Conservation (phyloP, 495 filamentous ascomycete genomes). For the Hyaloscypha finlandica region DNA sequence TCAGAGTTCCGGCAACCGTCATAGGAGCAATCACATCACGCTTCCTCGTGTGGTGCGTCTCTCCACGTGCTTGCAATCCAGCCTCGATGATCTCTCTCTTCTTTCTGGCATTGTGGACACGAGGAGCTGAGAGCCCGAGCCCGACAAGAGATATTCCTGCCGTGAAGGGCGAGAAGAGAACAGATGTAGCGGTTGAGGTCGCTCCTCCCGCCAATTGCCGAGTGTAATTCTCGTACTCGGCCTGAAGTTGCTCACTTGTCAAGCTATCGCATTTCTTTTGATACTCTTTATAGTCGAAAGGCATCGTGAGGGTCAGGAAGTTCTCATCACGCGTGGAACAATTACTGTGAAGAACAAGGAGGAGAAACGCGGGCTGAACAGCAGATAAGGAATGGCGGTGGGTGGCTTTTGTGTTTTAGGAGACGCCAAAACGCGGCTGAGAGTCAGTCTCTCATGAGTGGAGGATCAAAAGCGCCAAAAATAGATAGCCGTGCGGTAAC, state of each 20-base stretch:
- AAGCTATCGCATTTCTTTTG: slow-evolving; percentile 34
- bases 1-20: slow-evolving; percentile 33
- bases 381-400: not conserved
- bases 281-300: slow-evolving; percentile 36
- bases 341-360: not conserved
- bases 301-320: slow-evolving; percentile 23
- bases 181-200: slow-evolving; percentile 35
- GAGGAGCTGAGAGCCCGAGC: slow-evolving; percentile 33
- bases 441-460: not conserved
- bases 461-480: not conserved
- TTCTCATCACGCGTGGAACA: not conserved
- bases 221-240: slow-evolving; percentile 38
- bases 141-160: slow-evolving; percentile 35
- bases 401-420: not conserved
- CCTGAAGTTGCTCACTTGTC: slow-evolving; percentile 33
- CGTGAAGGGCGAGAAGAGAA: slow-evolving; percentile 34
- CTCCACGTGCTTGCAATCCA: slow-evolving; percentile 31
- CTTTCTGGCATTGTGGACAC: slow-evolving; percentile 39
- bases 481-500: not conserved
- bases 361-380: not conserved
- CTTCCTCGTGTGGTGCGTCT: slow-evolving; percentile 32
- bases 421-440: not conserved
- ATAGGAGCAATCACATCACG: slow-evolving; percentile 35
- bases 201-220: slow-evolving; percentile 35
- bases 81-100: slow-evolving; percentile 39